Evolutionary conservation across 2,329 filamentous ascomycete genomes (phyloP).

Genomic region (Colletotrichum musae): DNA sequence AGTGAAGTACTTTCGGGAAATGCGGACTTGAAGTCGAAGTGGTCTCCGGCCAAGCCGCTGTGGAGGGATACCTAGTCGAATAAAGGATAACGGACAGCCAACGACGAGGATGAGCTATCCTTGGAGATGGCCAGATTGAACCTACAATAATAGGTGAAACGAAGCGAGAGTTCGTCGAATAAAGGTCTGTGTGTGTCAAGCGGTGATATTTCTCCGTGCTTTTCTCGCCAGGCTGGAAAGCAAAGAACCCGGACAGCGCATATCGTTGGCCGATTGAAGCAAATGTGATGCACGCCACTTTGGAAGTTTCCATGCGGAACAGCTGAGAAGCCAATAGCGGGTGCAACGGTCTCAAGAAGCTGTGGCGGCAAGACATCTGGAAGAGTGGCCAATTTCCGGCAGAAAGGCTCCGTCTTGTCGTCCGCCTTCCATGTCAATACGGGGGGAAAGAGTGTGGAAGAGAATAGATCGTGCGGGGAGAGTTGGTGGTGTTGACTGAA

Average conservation of each 20-base stretch:
- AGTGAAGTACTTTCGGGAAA: slow-evolving; percentile 4
- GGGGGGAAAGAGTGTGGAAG: no score
- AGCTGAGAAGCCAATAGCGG: slow-evolving; percentile 2
- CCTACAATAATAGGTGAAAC: slow-evolving; percentile 35
- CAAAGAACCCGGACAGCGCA: slow-evolving; percentile 11
- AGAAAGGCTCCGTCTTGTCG: background rate
- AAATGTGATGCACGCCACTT: slow-evolving; percentile 26
- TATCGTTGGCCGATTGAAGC: slow-evolving; percentile 23
- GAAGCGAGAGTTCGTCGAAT: slow-evolving; percentile 31
- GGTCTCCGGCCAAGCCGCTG: slow-evolving; percentile 28
- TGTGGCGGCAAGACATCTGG: background rate
- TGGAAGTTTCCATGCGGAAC: slow-evolving; percentile 29
- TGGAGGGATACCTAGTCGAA: slow-evolving; percentile 7
- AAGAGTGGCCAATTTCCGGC: background rate
- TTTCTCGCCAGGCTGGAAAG: slow-evolving; percentile 16
- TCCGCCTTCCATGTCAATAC: no score
- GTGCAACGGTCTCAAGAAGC: background rate
- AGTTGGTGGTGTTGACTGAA: background rate
- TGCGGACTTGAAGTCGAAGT: slow-evolving; percentile 2
- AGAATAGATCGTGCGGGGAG: slow-evolving; percentile 4
- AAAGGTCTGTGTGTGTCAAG: slow-evolving; percentile 34
- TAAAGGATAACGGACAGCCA: slow-evolving; percentile 2
- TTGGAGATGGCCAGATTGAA: slow-evolving; percentile 8
- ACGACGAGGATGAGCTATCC: slow-evolving; percentile 1
- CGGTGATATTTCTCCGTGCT: slow-evolving; percentile 33